phyloP scores from a whole-genome alignment of 768 basidiomycete species.

The Lentinula aciculospora region DNA sequence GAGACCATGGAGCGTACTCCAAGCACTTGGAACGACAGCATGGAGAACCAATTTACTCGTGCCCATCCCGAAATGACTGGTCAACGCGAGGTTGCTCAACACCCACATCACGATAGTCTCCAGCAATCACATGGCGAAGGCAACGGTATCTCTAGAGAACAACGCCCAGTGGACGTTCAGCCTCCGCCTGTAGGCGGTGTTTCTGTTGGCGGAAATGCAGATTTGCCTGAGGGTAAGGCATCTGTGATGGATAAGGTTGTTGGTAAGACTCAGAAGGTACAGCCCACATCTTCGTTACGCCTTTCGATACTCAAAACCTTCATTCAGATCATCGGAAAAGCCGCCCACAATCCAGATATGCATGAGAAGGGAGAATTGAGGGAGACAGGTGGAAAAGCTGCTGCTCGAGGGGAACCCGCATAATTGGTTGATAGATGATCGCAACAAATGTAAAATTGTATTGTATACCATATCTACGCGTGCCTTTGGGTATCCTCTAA shows the following conservation, averaged over 20 bases:
- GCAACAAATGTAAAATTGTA: background rate
- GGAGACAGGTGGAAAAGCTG: slow-evolving; percentile 46
- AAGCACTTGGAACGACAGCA: slow-evolving; percentile 6
- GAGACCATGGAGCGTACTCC: slow-evolving; percentile 29
- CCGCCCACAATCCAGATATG: slow-evolving; percentile 37
- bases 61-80: background rate
- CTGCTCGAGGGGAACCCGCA: slow-evolving; percentile 35
- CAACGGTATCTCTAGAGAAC: slow-evolving; percentile 21
- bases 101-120: background rate
- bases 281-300: background rate
- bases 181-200: slow-evolving; percentile 31
- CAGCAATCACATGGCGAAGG: slow-evolving; percentile 1
- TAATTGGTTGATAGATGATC: slow-evolving; percentile 20
- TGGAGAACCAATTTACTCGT: slow-evolving; percentile 10
- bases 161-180: slow-evolving; percentile 30
- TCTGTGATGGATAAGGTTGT: slow-evolving; percentile 46
- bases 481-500: no score
- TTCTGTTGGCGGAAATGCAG: slow-evolving; percentile 24
- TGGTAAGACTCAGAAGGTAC: slow-evolving; percentile 55
- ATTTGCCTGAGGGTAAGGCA: slow-evolving; percentile 34
- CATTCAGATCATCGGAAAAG: slow-evolving; percentile 44
- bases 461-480: background rate
- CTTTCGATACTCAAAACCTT: background rate
- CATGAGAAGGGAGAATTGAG: slow-evolving; percentile 55
- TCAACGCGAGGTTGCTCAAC: background rate